A percentile compares a stretch with the other conserved stretches of the same genome.
Evolutionary conservation across 331 rosid genomes (phyloP).

Genomic region (Malus hybrid): DNA sequence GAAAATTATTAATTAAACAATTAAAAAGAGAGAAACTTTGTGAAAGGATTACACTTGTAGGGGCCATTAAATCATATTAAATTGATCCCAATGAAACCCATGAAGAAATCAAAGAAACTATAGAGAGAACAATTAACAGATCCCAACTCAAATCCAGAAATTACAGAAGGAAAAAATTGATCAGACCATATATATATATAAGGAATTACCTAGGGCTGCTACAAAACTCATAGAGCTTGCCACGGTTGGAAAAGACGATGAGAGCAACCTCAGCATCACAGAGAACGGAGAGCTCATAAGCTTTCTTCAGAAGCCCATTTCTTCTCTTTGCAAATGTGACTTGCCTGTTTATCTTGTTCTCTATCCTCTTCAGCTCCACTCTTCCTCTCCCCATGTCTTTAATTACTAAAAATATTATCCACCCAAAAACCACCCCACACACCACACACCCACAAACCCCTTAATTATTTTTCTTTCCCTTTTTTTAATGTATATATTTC

Average conservation of each 20-base stretch:
- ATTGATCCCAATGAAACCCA: background rate
- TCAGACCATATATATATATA: background rate
- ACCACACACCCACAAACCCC: no score
- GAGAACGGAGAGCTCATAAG: constrained; percentile 87
- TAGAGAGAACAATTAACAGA: background rate
- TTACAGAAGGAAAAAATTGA: background rate
- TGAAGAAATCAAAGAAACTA: background rate
- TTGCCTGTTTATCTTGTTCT: constrained; percentile 99
- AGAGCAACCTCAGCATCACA: constrained; percentile 39
- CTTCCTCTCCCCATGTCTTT: constrained; percentile 86
- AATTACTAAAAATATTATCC: background rate
- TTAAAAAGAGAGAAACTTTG: background rate
- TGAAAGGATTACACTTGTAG: background rate
- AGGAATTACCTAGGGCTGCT: constrained; percentile 62
- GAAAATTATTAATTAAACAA: background rate
- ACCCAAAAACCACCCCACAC: no score
- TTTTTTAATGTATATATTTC: no score
- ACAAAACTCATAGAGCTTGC: constrained; percentile 95
- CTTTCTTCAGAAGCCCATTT: constrained; percentile 93
- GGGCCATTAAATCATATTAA: background rate
- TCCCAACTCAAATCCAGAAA: background rate
- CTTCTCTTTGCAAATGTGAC: constrained; percentile 97
- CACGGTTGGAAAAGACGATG: constrained; percentile 90
- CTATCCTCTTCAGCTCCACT: constrained; percentile 97
- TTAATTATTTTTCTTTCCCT: no score